A percentile compares a stretch with the other conserved stretches of the same genome.
Conservation (phyloP, 1,284 basidiomycete genomes). For the Puccinia novopanici region DNA sequence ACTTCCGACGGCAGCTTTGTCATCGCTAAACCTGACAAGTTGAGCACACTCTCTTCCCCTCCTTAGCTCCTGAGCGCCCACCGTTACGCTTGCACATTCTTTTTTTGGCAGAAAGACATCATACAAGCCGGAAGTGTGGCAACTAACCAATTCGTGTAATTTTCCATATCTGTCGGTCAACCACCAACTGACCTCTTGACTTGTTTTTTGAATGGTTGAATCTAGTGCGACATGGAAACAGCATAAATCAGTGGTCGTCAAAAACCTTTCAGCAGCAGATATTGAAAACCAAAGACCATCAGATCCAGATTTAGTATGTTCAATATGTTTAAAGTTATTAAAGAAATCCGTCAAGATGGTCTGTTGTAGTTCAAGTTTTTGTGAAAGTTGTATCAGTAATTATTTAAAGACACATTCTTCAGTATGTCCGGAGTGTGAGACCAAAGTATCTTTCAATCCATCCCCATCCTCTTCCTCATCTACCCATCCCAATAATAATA, state of each 20-base stretch:
- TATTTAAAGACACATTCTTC: conserved; percentile 89
- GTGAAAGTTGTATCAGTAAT: conserved; percentile 91
- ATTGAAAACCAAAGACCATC: conserved; percentile 76
- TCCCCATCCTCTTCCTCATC: background rate
- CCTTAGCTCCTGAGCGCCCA: too few relatives aligned
- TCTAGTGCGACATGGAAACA: conserved; percentile 85
- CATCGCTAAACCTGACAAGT: conserved; percentile 88
- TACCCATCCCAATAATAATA: conserved; percentile 69
- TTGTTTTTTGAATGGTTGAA: conserved; percentile 14
- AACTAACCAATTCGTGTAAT: background rate
- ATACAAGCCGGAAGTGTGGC: too few relatives aligned
- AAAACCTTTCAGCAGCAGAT: conserved; percentile 77
- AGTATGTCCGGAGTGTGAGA: conserved; percentile 81
- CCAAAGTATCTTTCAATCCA: conserved; percentile 62
- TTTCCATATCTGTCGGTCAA: background rate
- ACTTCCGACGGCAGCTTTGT: conserved; percentile 95
- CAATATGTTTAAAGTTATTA: conserved; percentile 84
- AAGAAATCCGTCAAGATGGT: conserved; percentile 86
- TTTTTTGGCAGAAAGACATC: too few relatives aligned
- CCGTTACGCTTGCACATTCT: background rate
- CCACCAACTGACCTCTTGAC: conserved; percentile 6
- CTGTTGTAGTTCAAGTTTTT: conserved; percentile 84
- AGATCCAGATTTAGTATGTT: conserved; percentile 76
- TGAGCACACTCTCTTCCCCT: conserved; percentile 60
- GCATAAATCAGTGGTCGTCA: conserved; percentile 72